Percentiles rank a stretch among this genome's conserved stretches.
Evolutionary conservation across 148 eudicot genomes (phyloP).

Genomic region (Rhododendron henanense): DNA sequence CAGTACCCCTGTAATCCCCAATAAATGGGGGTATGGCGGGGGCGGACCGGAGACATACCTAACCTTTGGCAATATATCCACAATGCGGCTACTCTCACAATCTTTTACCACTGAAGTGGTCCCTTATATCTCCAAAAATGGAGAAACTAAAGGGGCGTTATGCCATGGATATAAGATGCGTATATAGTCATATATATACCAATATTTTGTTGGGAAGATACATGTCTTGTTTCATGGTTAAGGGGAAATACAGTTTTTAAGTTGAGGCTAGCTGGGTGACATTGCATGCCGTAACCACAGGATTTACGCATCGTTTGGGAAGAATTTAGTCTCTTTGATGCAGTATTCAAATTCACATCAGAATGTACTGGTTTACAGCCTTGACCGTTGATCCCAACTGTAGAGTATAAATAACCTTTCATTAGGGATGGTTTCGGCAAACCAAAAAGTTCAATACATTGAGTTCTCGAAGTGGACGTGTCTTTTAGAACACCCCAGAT

Average conservation of each 20-base stretch:
- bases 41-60: neutral
- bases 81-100: neutral
- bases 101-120: neutral
- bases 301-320: neutral
- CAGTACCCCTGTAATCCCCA: neutral
- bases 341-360: neutral
- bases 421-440: neutral
- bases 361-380: neutral
- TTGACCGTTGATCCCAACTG: neutral
- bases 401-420: neutral
- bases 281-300: neutral
- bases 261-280: neutral
- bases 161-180: neutral
- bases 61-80: neutral
- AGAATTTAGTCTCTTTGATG: neutral
- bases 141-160: neutral
- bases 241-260: neutral
- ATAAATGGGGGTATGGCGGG: neutral
- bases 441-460: neutral
- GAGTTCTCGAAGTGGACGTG: neutral
- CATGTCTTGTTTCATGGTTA: neutral
- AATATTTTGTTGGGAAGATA: neutral
- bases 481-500: neutral
- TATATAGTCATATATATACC: neutral
- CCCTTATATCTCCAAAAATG: neutral